These are phyloP conservation scores for Westerdykella aurantiaca DNA, from an alignment of 2,329 filamentous ascomycete species.

Conservation along the genomic window DNA sequence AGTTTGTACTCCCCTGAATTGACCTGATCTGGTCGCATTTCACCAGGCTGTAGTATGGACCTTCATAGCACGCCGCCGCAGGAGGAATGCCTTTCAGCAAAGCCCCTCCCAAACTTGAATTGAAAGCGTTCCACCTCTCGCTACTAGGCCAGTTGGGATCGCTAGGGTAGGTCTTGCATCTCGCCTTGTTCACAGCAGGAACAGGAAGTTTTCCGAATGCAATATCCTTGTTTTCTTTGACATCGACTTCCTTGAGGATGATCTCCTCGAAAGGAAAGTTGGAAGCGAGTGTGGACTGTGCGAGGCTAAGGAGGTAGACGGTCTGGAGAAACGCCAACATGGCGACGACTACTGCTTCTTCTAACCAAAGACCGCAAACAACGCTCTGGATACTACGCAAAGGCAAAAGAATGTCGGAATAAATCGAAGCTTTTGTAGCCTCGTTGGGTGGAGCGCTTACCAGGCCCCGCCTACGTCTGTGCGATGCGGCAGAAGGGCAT, in stretches of 20 bases:
- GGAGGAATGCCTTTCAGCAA: conserved; percentile 21
- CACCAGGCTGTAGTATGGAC: conserved; percentile 13
- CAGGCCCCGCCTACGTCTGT: too few relatives aligned
- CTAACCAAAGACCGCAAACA: background rate
- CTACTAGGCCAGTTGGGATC: conserved; percentile 21
- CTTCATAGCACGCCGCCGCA: conserved; percentile 23
- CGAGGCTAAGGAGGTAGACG: conserved; percentile 1
- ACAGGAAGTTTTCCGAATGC: conserved; percentile 14
- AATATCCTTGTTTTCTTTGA: conserved; percentile 18
- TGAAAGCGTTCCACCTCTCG: conserved; percentile 18
- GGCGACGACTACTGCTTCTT: background rate
- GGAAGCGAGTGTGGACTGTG: conserved; percentile 8
- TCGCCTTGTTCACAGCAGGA: conserved; percentile 1
- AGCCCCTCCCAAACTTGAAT: conserved; percentile 16
- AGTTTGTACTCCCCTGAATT: conserved; percentile 11
- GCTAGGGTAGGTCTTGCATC: conserved; percentile 23
- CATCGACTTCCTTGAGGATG: conserved; percentile 16
- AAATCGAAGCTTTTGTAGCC: background rate
- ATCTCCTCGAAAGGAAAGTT: conserved; percentile 23
- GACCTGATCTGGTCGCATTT: conserved; percentile 12
- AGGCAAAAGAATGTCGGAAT: too few relatives aligned
- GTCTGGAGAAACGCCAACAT: conserved; percentile 6
- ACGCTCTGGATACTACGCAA: background rate
- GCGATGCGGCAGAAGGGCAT: too few relatives aligned
- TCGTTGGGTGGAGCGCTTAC: background rate